Base-by-base conservation (phyloP, 345 rosid genomes). In the Moricandia arvensis region DNA sequence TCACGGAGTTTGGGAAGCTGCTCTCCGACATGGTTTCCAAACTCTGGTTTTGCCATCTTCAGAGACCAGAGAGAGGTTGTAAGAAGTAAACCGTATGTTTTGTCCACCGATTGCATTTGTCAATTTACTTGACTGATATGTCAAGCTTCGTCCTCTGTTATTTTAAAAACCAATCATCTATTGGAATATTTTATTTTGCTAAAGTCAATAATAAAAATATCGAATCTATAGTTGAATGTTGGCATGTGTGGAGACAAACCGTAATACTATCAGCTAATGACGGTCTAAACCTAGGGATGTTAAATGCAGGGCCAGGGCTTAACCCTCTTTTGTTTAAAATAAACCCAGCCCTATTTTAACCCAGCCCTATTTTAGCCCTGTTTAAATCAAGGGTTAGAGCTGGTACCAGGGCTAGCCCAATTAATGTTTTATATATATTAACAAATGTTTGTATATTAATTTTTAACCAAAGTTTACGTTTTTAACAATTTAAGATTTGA, bases 1-100 rank as follows among this genome's bases (percentile, higher is more conserved):
- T 12, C 70, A 75, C 11, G 81, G 82, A 65, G 86, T 72, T 57
- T 89, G 91, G 94, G 71, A 91, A 77, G 89, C 90, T 8, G 62
- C 82, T 69, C 86, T 91, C 34, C 78, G 61, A 2, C 86, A 81
- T 73, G 93, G 94, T 47, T 91, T 89, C 75, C 63, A 67, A 26
- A 90, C 90, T 74, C 60, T 89, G 4, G 17, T 24, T 18, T 26
- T 37, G 38, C 83, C 84, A 27, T 76, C 68, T 60, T 15, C 34
- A 8, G 18, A 66, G 51, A 74, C 59, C 57, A 75, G 47, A 4
- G 4, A 41, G 49, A 41, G 49, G 11, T 41, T 41, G 45, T 38
- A 38, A 38, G 45, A 51, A 51, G 53, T 47, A 49, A 16, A 16
- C 55, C 4, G 24, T 49, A 49, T 0, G 0, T 17, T 51, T 18